Evolutionary conservation across 345 rosid species (phyloP), one percentile per base, ranked within the genome.

Genomic region (Aquilaria malaccensis): DNA sequence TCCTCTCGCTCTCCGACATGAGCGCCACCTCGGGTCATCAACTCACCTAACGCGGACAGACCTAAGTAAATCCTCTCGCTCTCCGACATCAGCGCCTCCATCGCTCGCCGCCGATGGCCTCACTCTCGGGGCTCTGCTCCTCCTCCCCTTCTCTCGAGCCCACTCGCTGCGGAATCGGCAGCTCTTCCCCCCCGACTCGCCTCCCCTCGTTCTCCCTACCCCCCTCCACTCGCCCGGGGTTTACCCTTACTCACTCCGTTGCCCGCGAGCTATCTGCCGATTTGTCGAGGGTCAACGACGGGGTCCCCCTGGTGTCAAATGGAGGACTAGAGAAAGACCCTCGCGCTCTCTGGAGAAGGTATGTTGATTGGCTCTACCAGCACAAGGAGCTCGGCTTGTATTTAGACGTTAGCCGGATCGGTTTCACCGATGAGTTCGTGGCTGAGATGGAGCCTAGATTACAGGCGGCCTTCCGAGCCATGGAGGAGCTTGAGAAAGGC

Each of bases 361-460:
- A 94, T 77, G 85, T 88, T 11, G 99, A 90, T 57, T 90, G 95
- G 97, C 51, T 94, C 55, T 94, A 90, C 70, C 99, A 87, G 75
- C 89, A 94, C 66, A 90, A 88, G 80, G 97, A 90, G 45, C 76
- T 94, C 2, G 97, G 99, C 4, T 55, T 94, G 68, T 88, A 77
- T 65, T 59, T 94, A 13, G 99, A 94, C 55, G 90, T 90, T n/a
- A 94, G 99, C 22, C 76, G 99, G 77, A 72, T 90, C 59, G 97
- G 97, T 56, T 90, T 94, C 74, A 72, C 91, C 7, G 89, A 86
- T 37, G 86, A 85, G 76, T 94, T 90, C 66, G 70, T 84, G 10
- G 80, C 30, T 13, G 89, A 85, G 46, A 94, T 94, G 99, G 97
- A 82, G 74, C 85, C 80, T 6, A 77, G 91, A 7, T 85, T 94